Evolutionary conservation across 331 rosid species (phyloP).

Genomic region (Cucumis variabilis): DNA sequence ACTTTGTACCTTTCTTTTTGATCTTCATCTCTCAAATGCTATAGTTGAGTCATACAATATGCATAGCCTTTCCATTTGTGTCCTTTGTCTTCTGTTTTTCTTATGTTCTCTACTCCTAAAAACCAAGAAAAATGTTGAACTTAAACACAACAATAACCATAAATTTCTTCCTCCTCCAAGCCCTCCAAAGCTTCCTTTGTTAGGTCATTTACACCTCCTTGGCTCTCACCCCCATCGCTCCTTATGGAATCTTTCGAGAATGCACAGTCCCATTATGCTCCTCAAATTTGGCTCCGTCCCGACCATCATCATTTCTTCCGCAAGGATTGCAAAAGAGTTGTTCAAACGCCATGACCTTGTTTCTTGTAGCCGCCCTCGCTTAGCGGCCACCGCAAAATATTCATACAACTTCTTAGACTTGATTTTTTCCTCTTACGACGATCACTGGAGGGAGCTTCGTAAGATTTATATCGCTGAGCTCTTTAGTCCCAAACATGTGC

Average conservation of each 20-base stretch:
- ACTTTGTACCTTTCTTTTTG: no score
- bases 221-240: slow-evolving; percentile 43
- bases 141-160: neutral
- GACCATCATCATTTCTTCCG: slow-evolving; percentile 36
- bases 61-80: no score
- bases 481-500: slow-evolving; percentile 41
- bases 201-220: slow-evolving; percentile 45
- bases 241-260: slow-evolving; percentile 35
- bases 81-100: neutral
- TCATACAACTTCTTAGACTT: slow-evolving; percentile 38
- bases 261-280: slow-evolving; percentile 43
- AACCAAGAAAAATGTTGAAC: neutral
- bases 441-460: slow-evolving; percentile 46
- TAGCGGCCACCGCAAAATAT: neutral
- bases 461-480: slow-evolving; percentile 41
- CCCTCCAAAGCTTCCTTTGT: neutral
- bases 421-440: slow-evolving; percentile 33
- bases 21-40: no score
- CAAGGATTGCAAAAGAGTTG: neutral
- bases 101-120: neutral
- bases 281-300: slow-evolving; percentile 35
- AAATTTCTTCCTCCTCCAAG: neutral
- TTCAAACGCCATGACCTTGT: neutral
- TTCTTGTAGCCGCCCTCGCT: neutral
- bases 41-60: no score